A percentile compares a stretch with the other conserved stretches of the same genome.
Conservation (phyloP, 495 filamentous ascomycete genomes). For the Cudoniella acicularis region DNA sequence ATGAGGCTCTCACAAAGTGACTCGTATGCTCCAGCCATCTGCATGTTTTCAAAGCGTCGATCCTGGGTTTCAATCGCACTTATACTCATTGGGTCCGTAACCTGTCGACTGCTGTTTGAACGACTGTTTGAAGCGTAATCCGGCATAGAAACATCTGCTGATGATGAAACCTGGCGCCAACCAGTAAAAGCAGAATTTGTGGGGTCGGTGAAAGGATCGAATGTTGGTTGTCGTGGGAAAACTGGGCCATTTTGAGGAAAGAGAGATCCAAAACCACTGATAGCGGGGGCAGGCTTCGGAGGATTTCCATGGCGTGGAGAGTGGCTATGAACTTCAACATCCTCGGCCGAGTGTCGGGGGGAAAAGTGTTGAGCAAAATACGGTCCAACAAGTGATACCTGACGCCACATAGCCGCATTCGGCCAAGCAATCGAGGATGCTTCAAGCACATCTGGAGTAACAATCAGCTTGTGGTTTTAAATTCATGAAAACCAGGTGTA, state of each 20-base stretch:
- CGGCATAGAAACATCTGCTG: constrained; percentile 51
- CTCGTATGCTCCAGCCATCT: constrained; percentile 32
- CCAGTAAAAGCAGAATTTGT: constrained; percentile 26
- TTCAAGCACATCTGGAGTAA: constrained; percentile 64
- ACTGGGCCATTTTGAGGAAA: constrained; percentile 19
- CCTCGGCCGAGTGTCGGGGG: constrained; percentile 26
- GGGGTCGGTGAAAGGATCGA: constrained; percentile 38
- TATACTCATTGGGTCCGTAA: constrained; percentile 29
- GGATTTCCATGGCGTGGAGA: constrained; percentile 41
- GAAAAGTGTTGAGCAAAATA: constrained; percentile 33
- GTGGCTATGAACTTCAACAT: constrained; percentile 43
- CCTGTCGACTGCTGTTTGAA: constrained; percentile 38
- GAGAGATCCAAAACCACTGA: constrained; percentile 7
- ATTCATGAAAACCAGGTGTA: no score
- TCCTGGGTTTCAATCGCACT: constrained; percentile 16
- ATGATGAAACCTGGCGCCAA: constrained; percentile 37
- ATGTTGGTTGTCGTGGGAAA: constrained; percentile 24
- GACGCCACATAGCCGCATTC: constrained; percentile 68
- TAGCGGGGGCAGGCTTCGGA: background rate
- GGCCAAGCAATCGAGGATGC: constrained; percentile 78
- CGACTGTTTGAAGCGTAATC: constrained; percentile 39
- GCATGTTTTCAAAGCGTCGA: constrained; percentile 34
- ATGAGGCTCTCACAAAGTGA: constrained; percentile 36
- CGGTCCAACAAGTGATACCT: constrained; percentile 34
- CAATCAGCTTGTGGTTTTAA: background rate